Percentiles rank a stretch among this genome's conserved stretches.
These are phyloP conservation scores for Arachis monticola DNA, from an alignment of 331 rosid genomes.

Conservation along the genomic window DNA sequence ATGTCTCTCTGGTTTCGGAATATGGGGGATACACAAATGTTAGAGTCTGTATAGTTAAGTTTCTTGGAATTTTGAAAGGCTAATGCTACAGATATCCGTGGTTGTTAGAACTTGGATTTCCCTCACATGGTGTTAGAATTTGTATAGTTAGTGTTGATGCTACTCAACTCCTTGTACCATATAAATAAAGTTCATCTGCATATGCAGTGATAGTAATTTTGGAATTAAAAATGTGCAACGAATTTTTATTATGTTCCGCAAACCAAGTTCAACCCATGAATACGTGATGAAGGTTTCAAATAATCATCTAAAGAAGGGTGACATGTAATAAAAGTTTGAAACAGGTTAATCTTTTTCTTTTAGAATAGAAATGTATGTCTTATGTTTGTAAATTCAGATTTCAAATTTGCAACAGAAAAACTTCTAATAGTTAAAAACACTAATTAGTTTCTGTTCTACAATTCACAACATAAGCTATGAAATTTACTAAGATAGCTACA, in stretches of 20 bases:
- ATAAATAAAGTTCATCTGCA: conserved; percentile 4
- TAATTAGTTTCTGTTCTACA: not conserved
- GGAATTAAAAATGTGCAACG: not conserved
- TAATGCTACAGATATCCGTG: not conserved
- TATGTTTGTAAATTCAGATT: too few relatives aligned
- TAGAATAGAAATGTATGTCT: too few relatives aligned
- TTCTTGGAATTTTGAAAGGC: conserved; percentile 15
- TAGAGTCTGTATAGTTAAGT: conserved; percentile 27
- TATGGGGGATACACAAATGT: not conserved
- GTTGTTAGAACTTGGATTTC: conserved; percentile 21
- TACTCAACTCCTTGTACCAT: not conserved
- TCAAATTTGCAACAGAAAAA: too few relatives aligned
- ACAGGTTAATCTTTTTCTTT: too few relatives aligned
- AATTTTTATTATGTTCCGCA: not conserved
- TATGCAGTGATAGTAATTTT: conserved; percentile 19
- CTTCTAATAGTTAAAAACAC: not conserved
- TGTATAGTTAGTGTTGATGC: conserved; percentile 31
- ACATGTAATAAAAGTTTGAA: too few relatives aligned
- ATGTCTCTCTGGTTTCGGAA: not conserved
- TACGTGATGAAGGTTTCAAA: too few relatives aligned
- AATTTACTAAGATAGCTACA: not conserved
- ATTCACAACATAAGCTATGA: not conserved
- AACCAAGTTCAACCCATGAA: too few relatives aligned
- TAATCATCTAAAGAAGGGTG: too few relatives aligned
- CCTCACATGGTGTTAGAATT: conserved; percentile 6